These are phyloP conservation scores for Claviceps maximensis DNA, from an alignment of 2,329 filamentous ascomycete genomes.

Conservation along the genomic window DNA sequence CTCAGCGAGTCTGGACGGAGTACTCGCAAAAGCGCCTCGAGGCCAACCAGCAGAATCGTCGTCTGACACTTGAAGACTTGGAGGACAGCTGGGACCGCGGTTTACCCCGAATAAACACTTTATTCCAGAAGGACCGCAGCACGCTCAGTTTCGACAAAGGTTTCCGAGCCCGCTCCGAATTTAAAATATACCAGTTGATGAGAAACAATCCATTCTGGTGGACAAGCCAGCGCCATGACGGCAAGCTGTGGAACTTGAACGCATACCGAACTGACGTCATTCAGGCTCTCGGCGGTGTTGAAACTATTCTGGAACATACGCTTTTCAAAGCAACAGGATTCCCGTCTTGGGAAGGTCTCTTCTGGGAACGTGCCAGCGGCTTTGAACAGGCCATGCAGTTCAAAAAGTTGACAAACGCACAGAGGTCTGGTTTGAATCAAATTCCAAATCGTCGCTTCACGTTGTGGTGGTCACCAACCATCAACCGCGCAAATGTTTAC, in stretches of 20 bases:
- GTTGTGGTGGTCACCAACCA: conserved; percentile 90
- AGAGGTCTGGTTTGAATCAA: conserved; percentile 91
- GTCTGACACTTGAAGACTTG: conserved; percentile 86
- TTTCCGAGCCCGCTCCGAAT: conserved; percentile 87
- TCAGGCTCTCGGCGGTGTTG: conserved; percentile 87
- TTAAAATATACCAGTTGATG: conserved; percentile 98
- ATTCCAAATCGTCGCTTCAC: conserved; percentile 98
- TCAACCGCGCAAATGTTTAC: conserved; percentile 93
- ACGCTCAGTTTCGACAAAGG: conserved; percentile 98
- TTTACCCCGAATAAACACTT: conserved; percentile 91
- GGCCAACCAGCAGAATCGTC: conserved; percentile 91
- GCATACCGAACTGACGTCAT: conserved; percentile 95
- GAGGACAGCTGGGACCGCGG: conserved; percentile 98
- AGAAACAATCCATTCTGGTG: conserved; percentile 99
- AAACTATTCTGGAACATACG: conserved; percentile 94
- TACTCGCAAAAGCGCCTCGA: conserved; percentile 97
- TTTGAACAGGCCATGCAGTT: conserved; percentile 75
- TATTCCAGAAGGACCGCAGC: conserved; percentile 97
- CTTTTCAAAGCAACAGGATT: conserved; percentile 96
- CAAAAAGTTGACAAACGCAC: conserved; percentile 96
- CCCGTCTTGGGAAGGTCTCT: conserved; percentile 90
- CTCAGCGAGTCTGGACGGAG: conserved; percentile 96
- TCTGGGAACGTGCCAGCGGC: conserved; percentile 54
- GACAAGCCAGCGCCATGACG: conserved; percentile 94
- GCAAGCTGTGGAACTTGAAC: conserved; percentile 94